A percentile compares a stretch with the other conserved stretches of the same genome.
These are phyloP conservation scores for Candida glucosophila DNA, from an alignment of 1,139 yeast species.

Conservation along the genomic window DNA sequence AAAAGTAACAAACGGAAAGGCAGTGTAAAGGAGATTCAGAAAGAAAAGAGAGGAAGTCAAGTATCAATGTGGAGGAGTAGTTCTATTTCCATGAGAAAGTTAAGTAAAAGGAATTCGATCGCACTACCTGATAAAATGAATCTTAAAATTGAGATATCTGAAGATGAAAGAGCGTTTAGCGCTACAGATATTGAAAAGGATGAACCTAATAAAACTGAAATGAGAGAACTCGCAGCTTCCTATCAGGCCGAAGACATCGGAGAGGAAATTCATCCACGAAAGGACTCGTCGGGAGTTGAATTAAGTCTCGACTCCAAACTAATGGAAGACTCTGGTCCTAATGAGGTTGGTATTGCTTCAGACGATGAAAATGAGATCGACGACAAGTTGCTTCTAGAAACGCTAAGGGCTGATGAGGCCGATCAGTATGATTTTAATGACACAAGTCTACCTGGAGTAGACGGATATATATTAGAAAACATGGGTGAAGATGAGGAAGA, in stretches of 20 bases:
- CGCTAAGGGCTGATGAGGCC: constrained; percentile 58
- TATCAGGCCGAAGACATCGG: constrained; percentile 53
- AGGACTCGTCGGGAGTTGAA: constrained; percentile 5
- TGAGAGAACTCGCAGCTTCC: constrained; percentile 5
- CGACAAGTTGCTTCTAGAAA: constrained; percentile 61
- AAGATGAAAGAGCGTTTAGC: constrained; percentile 8
- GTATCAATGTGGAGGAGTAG: constrained; percentile 7
- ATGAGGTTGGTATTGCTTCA: constrained; percentile 47
- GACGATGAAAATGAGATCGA: constrained; percentile 68
- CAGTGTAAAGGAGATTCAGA: too few species aligned
- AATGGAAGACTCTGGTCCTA: constrained; percentile 42
- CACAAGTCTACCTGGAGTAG: constrained; percentile 9
- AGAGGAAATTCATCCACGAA: constrained; percentile 38
- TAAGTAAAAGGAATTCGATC: constrained; percentile 32
- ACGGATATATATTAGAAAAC: constrained; percentile 39
- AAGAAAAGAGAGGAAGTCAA: too few species aligned
- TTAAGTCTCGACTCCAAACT: constrained; percentile 28
- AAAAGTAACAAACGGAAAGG: constrained; percentile 6
- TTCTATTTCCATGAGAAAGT: constrained; percentile 17
- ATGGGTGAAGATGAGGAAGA: constrained; percentile 51
- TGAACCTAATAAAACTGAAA: constrained; percentile 11
- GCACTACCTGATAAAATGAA: constrained; percentile 43
- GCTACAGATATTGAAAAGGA: constrained; percentile 5
- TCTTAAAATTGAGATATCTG: constrained; percentile 41
- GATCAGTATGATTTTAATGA: constrained; percentile 27